A percentile compares a stretch with the other conserved stretches of the same genome.
Evolutionary conservation across 306 rosid genomes (phyloP).

Genomic region (Gillenia trifoliata): DNA sequence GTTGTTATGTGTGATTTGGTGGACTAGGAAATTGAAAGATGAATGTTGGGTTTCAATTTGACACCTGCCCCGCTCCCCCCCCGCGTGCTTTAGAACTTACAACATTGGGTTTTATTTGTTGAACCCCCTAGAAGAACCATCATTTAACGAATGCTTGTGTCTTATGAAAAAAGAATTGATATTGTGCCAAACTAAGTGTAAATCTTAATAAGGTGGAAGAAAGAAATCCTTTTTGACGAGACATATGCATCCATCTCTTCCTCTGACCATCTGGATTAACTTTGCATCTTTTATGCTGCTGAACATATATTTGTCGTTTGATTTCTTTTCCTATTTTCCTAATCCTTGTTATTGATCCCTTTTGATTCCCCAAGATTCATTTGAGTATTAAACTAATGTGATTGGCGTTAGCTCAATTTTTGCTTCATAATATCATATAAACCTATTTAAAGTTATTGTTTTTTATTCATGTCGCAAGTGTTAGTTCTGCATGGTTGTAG

Average conservation of each 20-base stretch:
- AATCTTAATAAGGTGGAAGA: not conserved
- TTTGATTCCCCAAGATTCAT: not conserved
- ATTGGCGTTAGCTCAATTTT: too few relatives aligned
- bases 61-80: too few relatives aligned
- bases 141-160: not conserved
- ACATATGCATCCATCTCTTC: not conserved
- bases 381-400: not conserved
- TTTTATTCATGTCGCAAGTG: not conserved
- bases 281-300: not conserved
- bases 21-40: not conserved
- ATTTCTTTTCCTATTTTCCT: not conserved
- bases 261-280: not conserved
- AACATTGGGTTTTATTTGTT: not conserved
- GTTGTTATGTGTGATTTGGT: not conserved
- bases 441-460: not conserved
- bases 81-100: not conserved
- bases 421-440: not conserved
- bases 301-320: not conserved
- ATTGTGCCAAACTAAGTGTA: not conserved
- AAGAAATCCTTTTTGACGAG: not conserved
- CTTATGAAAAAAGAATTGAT: not conserved
- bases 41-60: not conserved
- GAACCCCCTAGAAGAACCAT: not conserved
- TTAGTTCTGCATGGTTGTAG: slow-evolving; percentile 5
- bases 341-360: not conserved